Conservation (phyloP, 2,329 filamentous ascomycete species). For the Talaromyces sp. region DNA sequence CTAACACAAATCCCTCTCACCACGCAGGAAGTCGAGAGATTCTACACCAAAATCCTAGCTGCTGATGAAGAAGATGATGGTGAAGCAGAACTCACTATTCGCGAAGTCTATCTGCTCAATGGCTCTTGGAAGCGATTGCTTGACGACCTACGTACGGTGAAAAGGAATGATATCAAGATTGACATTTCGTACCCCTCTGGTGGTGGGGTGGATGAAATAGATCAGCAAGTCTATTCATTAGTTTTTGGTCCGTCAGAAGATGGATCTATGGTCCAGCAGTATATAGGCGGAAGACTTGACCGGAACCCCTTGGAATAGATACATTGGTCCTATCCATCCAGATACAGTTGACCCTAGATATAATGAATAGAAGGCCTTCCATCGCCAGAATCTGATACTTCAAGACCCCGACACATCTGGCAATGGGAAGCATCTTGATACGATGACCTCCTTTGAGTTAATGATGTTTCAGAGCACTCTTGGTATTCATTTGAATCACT, state of each 20-base stretch:
- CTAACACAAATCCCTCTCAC: neutral
- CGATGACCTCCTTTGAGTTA: too few species aligned
- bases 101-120: neutral
- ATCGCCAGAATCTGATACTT: too few species aligned
- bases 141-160: neutral
- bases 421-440: too few species aligned
- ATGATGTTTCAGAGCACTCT: too few species aligned
- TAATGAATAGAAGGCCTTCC: too few species aligned
- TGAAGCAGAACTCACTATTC: neutral
- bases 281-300: neutral
- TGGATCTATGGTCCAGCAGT: neutral
- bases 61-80: neutral
- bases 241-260: neutral
- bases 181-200: neutral
- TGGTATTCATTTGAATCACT: too few species aligned
- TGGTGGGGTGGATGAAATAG: neutral
- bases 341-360: neutral
- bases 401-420: too few species aligned
- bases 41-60: neutral
- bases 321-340: neutral
- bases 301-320: neutral
- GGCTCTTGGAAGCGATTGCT: neutral
- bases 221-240: neutral
- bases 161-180: neutral
- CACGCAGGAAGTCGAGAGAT: neutral